phyloP scores from a whole-genome alignment of 495 filamentous ascomycete genomes.

The Penicillium tannophilum region DNA sequence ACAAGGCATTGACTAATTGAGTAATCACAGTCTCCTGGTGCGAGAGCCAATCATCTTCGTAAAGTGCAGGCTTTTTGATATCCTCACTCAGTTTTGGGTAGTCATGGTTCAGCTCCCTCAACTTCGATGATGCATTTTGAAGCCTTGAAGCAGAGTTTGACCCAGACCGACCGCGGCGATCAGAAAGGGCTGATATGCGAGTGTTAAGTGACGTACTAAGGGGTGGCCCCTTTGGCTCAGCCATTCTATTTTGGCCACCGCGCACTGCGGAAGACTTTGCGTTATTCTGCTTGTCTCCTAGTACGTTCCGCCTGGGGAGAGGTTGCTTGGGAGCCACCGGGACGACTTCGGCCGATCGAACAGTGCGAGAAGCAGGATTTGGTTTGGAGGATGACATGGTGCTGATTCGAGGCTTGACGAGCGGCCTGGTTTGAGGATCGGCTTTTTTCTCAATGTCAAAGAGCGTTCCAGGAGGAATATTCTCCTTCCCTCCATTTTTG shows the following conservation, averaged over 20 bases:
- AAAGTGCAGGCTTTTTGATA: slow-evolving; percentile 57
- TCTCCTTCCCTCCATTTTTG: slow-evolving; percentile 52
- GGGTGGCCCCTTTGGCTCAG: slow-evolving; percentile 1
- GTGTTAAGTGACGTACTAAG: slow-evolving; percentile 14
- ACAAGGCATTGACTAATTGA: slow-evolving; percentile 60
- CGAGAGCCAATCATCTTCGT: slow-evolving; percentile 66
- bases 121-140: slow-evolving; percentile 6
- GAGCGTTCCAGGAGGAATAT: slow-evolving; percentile 42
- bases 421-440: background rate
- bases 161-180: slow-evolving; percentile 22
- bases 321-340: background rate
- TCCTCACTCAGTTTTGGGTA: slow-evolving; percentile 60
- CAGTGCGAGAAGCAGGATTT: slow-evolving; percentile 8
- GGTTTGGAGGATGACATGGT: slow-evolving; percentile 9
- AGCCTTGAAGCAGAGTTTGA: slow-evolving; percentile 22
- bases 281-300: slow-evolving; percentile 19
- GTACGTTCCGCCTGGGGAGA: slow-evolving; percentile 4
- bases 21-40: slow-evolving; percentile 65
- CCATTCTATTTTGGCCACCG: background rate
- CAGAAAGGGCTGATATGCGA: slow-evolving; percentile 15
- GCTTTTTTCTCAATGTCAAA: slow-evolving; percentile 22
- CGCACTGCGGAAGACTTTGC: slow-evolving; percentile 7
- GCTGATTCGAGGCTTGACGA: background rate
- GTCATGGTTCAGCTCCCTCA: slow-evolving; percentile 31
- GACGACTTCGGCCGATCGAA: slow-evolving; percentile 5